Base-by-base conservation (phyloP, 192 early-diverging fungal genomes). In the Rhizophlyctis rosea region DNA sequence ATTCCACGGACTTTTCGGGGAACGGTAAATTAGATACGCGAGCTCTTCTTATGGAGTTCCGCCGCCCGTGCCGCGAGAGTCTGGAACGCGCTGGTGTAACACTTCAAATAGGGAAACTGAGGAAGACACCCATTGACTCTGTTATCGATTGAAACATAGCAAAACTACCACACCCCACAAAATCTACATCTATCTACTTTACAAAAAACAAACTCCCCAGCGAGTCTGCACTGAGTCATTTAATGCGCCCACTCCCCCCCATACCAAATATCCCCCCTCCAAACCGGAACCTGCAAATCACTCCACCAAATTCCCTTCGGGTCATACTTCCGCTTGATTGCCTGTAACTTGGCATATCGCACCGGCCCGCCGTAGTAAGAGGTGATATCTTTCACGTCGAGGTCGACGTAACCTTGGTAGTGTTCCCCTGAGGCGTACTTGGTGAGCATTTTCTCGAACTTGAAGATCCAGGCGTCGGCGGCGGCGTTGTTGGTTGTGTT, bases 361-460 rank as follows among this genome's bases (percentile, higher is more conserved):
- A 54, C 48, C 21, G 64, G 39, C 33, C 27, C 1, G 31, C 69
- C 69, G 32, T 54, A 70, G 33, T 52, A 65, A 4, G 53, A 52
- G 1, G 35, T 29, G n/a, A n/a, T n/a, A 13, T 52, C 28, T 9
- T 21, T 24, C 31, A 64, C 47, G 39, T 70, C 69, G 9, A 65
- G 39, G 34, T 70, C 69, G 4, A 54, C 47, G 48, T 70, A 70
- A 30, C 62, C 62, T 58, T 64, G 62, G 57, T 70, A 70, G n/a
- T 70, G 52, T 14, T 30, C 36, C 11, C 62, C 62, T 18, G 33
- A 64, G 2, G 30, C 50, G 25, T 50, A 57, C 28, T 61, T 55
- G 14, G 36, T 53, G n/a, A 70, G 21, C 4, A 36, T 47, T 4
- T 61, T 4, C 32, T 59, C 64, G 13, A 47, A 24, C 3, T 23